These are phyloP conservation scores for Amanita brunnescens DNA, from an alignment of 768 basidiomycete species.

Conservation along the genomic window DNA sequence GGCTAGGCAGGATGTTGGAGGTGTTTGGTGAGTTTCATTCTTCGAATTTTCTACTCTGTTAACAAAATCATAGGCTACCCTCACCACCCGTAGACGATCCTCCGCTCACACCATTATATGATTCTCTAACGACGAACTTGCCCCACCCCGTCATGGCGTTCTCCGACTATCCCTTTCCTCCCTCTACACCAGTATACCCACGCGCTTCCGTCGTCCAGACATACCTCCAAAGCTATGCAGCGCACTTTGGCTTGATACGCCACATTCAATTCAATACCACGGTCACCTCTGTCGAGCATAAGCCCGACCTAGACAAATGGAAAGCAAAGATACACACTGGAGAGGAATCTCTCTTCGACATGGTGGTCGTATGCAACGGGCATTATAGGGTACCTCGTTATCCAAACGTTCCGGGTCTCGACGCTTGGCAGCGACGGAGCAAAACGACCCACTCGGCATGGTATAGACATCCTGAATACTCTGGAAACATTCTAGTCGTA, in stretches of 20 bases:
- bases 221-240: slow-evolving; percentile 66
- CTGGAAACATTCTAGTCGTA: slow-evolving; percentile 38
- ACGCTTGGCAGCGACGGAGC: slow-evolving; percentile 42
- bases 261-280: slow-evolving; percentile 55
- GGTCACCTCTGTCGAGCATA: slow-evolving; percentile 41
- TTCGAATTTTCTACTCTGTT: not conserved
- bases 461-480: slow-evolving; percentile 48
- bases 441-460: slow-evolving; percentile 58
- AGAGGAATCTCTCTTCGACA: slow-evolving; percentile 42
- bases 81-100: slow-evolving; percentile 38
- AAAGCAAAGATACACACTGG: slow-evolving; percentile 29
- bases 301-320: slow-evolving; percentile 32
- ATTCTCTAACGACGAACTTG: slow-evolving; percentile 74
- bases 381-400: slow-evolving; percentile 61
- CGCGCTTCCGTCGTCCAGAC: slow-evolving; percentile 45
- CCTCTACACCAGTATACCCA: slow-evolving; percentile 66
- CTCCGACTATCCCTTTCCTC: slow-evolving; percentile 54
- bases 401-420: slow-evolving; percentile 52
- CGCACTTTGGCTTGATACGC: slow-evolving; percentile 48
- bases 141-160: slow-evolving; percentile 76
- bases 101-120: slow-evolving; percentile 65
- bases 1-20: slow-evolving; percentile 56
- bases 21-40: slow-evolving; percentile 53
- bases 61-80: slow-evolving; percentile 37
- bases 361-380: slow-evolving; percentile 69